Evolutionary conservation across 2,329 filamentous ascomycete genomes (phyloP), one percentile per base, ranked within the genome.

Genomic region (Dothideomycetes sp.): DNA sequence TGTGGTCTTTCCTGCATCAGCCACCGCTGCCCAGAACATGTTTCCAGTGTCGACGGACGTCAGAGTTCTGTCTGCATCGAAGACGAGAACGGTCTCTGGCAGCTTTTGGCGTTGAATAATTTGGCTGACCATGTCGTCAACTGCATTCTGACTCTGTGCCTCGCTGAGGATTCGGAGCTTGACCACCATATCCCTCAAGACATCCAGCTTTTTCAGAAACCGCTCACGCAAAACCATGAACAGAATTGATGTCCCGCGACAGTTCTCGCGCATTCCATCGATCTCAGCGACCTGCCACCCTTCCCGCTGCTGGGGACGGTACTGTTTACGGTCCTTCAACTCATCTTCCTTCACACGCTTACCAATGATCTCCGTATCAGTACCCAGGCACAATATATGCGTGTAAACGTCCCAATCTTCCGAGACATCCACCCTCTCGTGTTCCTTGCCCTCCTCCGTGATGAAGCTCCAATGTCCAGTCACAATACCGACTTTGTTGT

Each of bases 11-110:
- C n/a, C n/a, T n/a, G n/a, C 0, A 70, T 78, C 44, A 12, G 42
- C 35, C 11, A 51, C 23, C 5, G 25, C 51, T n/a, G 16, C 13
- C 72, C 70, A 78, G 53, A 77, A 77, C 39, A 73, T 27, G 0
- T 25, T 40, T 0, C 70, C 68, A 4, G 68, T 69, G 45, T 80
- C 76, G 10, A 65, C 47, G 1, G 65, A 42, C 4, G 65, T 55
- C 39, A 82, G 53, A 0, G 75, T 81, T 46, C 58, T 70, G 52
- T 81, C 76, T 0, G 58, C 76, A 45, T 82, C 77, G 2, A 82
- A 33, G 0, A 79, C 66, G 12, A 81, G 36, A 32, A 74, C 55
- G 0, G 63, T 73, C 31, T 71, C 49, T n/a, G n/a, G n/a, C n/a
- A n/a, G n/a, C n/a, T n/a, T n/a, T 2, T 48, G 28, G 5, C 60